Conservation (phyloP, 1,139 yeast species). For the Groenewaldozyma auringiensis region DNA sequence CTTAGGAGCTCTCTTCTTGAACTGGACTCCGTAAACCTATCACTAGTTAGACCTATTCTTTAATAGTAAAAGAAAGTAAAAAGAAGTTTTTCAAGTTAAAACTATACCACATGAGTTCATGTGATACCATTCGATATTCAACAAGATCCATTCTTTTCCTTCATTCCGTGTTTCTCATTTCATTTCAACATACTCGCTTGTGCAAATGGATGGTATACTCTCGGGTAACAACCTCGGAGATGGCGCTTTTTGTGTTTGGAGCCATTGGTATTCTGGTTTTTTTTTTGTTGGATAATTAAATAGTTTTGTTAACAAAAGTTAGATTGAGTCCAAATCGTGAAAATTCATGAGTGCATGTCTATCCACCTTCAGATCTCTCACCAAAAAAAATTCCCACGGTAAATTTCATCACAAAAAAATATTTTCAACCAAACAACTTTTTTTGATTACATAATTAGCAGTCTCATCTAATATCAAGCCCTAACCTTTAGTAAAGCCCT, state of each 20-base stretch:
- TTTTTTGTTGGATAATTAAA: background rate
- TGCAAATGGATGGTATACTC: conserved; percentile 99
- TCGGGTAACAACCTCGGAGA: conserved; percentile 99
- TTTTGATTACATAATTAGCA: too few relatives aligned
- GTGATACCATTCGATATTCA: background rate
- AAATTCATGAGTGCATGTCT: background rate
- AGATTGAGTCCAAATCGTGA: background rate
- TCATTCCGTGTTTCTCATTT: too few relatives aligned
- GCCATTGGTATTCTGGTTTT: conserved; percentile 31
- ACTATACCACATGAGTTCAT: background rate
- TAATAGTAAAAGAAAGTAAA: too few relatives aligned
- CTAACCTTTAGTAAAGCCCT: too few relatives aligned
- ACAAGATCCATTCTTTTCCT: too few relatives aligned
- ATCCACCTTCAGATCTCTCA: too few relatives aligned
- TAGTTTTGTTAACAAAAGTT: background rate
- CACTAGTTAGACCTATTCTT: conserved; percentile 17
- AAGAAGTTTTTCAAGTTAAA: background rate
- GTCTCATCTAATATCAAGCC: too few relatives aligned
- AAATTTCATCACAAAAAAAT: background rate
- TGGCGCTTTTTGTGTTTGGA: conserved; percentile 61
- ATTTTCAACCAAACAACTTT: too few relatives aligned
- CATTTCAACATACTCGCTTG: conserved; percentile 77
- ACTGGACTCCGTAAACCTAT: conserved; percentile 93
- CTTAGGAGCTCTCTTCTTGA: conserved; percentile 99
- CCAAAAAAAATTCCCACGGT: background rate